Base-by-base conservation (phyloP, 257 asterid genomes). In the Gentiana dahurica region DNA sequence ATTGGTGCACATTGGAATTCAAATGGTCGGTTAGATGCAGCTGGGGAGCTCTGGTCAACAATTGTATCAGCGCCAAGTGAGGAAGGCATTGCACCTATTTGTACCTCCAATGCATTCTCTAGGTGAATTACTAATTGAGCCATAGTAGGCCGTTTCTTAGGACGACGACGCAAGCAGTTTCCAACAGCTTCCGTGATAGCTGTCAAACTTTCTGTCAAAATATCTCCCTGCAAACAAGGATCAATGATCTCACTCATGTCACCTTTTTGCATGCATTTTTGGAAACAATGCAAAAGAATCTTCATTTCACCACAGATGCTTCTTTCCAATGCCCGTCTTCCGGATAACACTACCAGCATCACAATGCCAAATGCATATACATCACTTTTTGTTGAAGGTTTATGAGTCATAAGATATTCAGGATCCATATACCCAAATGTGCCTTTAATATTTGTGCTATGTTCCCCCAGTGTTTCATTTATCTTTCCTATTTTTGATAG, bases 101-200 rank as follows among this genome's bases (percentile, higher is more conserved):
- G 67, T 58, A n/a, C 35, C 62, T 61, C 63, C 63, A 64, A 36
- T 15, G 71, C 71, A 38, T 8, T 34, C 57, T 65, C 67, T 4
- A 70, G 75, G 50, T 55, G 65, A 32, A 32, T 24, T 5, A 50
- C 68, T 32, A 70, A 64, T 53, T 55, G 55, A 60, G 71, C 54
- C 75, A 70, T 65, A 12, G 60, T 50, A 34, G 75, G 71, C n/a
- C 75, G 67, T 55, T 60, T 34, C 15, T 48, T 45, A 1, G 71
- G 67, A 8, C 36, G 60, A 2, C 11, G 57, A 34, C 55, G 51
- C 67, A 67, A 35, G 53, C 72, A 61, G 4, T 37, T 46, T 51
- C 49, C 57, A 9, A 41, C 34, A 37, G 48, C 4, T 34, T 32
- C 47, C 53, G 48, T n/a, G 34, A 60, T 48, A 36, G 60, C 61